phyloP scores from a whole-genome alignment of 2,329 filamentous ascomycete genomes.

The Geosmithia flava region DNA sequence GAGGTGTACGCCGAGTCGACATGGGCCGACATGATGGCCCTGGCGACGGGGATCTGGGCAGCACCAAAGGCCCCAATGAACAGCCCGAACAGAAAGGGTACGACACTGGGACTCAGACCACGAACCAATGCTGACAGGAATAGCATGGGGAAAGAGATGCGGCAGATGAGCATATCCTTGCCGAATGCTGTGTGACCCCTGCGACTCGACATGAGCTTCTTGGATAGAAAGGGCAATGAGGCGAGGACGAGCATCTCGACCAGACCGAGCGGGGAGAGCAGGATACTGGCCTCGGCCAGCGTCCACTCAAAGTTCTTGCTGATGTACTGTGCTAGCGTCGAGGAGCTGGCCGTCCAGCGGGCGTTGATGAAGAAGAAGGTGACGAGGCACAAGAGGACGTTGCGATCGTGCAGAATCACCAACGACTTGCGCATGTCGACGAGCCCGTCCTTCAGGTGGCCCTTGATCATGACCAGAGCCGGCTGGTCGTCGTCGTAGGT shows the following conservation, averaged over 20 bases:
- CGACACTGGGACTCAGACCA: conserved; percentile 17
- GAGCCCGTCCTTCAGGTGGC: conserved; percentile 16
- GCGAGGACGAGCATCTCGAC: conserved; percentile 23
- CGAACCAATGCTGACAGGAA: conserved; percentile 18
- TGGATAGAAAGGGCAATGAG: conserved; percentile 20
- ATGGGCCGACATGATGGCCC: conserved; percentile 26
- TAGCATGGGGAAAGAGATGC: conserved; percentile 18
- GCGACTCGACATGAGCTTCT: conserved; percentile 15
- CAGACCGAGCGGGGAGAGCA: conserved; percentile 26
- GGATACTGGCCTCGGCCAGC: conserved; percentile 25
- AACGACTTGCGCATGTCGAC: conserved; percentile 18
- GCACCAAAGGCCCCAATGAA: conserved; percentile 24
- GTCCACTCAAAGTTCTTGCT: conserved; percentile 31
- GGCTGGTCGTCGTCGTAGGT: neutral
- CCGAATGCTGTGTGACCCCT: conserved; percentile 16
- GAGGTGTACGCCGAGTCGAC: conserved; percentile 23
- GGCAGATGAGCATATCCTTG: conserved; percentile 23
- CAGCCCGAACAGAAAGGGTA: conserved; percentile 22
- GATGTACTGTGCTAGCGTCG: conserved; percentile 25
- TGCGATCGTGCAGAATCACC: conserved; percentile 19
- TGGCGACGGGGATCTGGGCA: conserved; percentile 21
- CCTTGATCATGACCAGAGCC: conserved; percentile 9
- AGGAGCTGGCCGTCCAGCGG: conserved; percentile 19
- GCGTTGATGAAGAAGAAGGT: conserved; percentile 25
- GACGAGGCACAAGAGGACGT: conserved; percentile 22